Conservation (phyloP, 345 rosid species). For the Linum lewisii region DNA sequence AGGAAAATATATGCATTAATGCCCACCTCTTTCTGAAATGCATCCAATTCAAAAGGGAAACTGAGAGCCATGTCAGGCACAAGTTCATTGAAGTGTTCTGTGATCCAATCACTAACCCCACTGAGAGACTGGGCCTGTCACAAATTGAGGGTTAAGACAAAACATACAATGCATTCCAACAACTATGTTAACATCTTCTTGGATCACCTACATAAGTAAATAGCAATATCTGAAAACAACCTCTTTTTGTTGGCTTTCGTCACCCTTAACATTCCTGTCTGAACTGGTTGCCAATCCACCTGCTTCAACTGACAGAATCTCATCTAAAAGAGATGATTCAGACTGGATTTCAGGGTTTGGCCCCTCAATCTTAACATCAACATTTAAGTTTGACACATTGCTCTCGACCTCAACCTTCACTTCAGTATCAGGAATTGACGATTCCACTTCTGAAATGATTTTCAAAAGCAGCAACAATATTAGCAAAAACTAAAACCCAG, state of each 20-base stretch:
- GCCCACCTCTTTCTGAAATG: conserved; percentile 87
- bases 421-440: conserved; percentile 33
- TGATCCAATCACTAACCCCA: conserved; percentile 64
- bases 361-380: conserved; percentile 14
- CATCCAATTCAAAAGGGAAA: conserved; percentile 86
- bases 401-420: conserved; percentile 19
- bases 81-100: conserved; percentile 61
- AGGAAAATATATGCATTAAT: conserved; percentile 8
- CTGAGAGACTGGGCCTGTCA: conserved; percentile 67
- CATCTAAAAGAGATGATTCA: conserved; percentile 57
- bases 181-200: not conserved
- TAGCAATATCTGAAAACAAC: conserved; percentile 19
- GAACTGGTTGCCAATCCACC: conserved; percentile 28
- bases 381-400: not conserved
- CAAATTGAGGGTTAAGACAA: conserved; percentile 6
- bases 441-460: conserved; percentile 39
- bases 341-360: conserved; percentile 21
- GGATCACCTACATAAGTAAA: not conserved
- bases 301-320: conserved; percentile 56
- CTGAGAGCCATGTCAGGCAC: conserved; percentile 88
- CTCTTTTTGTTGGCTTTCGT: conserved; percentile 45
- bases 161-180: not conserved
- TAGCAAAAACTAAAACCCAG: conserved; percentile 1
- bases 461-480: conserved; percentile 16
- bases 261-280: conserved; percentile 22